These are phyloP conservation scores for Oemleria cerasiformis DNA, from an alignment of 306 rosid genomes.

Conservation along the genomic window DNA sequence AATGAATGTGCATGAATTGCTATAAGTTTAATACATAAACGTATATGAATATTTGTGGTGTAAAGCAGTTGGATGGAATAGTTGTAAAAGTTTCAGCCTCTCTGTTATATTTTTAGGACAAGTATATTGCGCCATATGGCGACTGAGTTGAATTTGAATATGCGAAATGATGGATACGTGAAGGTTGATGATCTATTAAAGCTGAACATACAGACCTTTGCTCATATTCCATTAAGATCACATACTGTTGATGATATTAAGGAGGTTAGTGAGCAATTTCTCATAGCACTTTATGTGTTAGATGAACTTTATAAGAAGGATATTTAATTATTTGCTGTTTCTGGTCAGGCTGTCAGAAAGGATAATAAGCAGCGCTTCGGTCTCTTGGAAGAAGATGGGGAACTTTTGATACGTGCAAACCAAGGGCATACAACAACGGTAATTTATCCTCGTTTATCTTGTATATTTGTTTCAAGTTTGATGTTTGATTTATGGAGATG, in stretches of 20 bases:
- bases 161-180: conserved; percentile 78
- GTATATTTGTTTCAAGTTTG: too few species aligned
- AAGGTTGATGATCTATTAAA: conserved; percentile 70
- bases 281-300: not conserved
- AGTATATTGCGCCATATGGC: conserved; percentile 89
- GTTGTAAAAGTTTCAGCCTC: not conserved
- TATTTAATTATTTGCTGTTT: conserved; percentile 15
- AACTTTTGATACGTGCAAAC: conserved; percentile 78
- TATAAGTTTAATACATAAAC: not conserved
- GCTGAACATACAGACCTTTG: conserved; percentile 73
- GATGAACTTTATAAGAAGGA: not conserved
- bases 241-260: conserved; percentile 78
- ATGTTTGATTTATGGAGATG: not conserved
- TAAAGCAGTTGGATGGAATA: not conserved
- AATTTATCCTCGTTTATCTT: conserved; percentile 17
- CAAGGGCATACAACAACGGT: conserved; percentile 88
- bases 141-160: conserved; percentile 65
- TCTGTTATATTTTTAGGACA: conserved; percentile 47
- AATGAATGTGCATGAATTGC: not conserved
- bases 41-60: not conserved
- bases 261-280: conserved; percentile 50
- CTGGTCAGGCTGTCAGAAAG: conserved; percentile 66
- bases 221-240: conserved; percentile 63
- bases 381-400: conserved; percentile 80
- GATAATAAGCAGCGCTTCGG: conserved; percentile 89